phyloP scores from a whole-genome alignment of 148 eudicot species.

The Diospyros lotus region DNA sequence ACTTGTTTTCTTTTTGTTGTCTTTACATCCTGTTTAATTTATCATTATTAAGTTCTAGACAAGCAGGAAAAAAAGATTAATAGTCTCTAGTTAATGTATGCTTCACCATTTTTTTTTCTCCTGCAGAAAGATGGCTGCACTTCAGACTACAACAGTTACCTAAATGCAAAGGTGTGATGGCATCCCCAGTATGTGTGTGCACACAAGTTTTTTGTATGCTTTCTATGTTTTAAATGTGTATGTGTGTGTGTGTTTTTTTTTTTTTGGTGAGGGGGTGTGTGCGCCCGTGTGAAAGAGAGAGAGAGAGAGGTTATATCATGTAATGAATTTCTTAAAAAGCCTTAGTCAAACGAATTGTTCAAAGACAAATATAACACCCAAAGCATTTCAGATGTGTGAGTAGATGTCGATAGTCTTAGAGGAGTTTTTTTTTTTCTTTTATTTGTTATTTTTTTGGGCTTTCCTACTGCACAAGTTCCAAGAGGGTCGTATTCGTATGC shows the following conservation, averaged over 20 bases:
- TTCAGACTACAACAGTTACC: slow-evolving; percentile 68
- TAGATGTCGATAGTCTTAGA: background rate
- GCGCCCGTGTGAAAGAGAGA: background rate
- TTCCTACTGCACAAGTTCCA: too few relatives aligned
- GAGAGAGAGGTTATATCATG: background rate
- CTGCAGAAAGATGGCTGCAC: slow-evolving; percentile 85
- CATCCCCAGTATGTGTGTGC: background rate
- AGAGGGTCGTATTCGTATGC: too few relatives aligned
- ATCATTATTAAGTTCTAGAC: background rate
- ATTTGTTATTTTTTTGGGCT: too few relatives aligned
- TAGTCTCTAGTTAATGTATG: slow-evolving; percentile 1
- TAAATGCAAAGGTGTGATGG: slow-evolving; percentile 68
- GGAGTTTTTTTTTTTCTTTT: too few relatives aligned
- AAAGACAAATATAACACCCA: background rate
- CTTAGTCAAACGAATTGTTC: background rate
- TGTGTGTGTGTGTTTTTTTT: background rate
- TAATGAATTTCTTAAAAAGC: background rate
- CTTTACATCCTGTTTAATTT: background rate
- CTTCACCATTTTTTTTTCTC: background rate
- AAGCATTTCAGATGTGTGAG: background rate
- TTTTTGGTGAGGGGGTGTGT: background rate
- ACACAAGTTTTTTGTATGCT: background rate
- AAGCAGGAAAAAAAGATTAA: background rate
- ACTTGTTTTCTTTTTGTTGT: background rate
- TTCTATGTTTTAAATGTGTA: background rate